Conservation (phyloP, 2,329 filamentous ascomycete species). For the Chalaropsis thielavioides region DNA sequence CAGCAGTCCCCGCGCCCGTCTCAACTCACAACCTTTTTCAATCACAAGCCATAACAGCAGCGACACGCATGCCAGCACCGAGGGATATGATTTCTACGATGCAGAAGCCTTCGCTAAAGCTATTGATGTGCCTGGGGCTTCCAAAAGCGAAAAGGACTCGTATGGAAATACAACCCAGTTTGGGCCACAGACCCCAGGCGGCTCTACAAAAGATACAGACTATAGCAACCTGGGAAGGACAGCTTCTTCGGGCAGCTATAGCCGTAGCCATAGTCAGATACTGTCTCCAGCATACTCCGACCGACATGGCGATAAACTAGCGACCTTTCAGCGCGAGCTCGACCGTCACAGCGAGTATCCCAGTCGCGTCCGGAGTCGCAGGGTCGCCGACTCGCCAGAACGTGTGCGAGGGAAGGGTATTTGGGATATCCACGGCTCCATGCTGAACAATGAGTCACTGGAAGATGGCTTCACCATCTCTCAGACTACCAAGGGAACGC, state of each 20-base stretch:
- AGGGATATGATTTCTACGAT: constrained; percentile 54
- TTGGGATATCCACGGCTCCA: constrained; percentile 6
- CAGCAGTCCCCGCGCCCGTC: constrained; percentile 30
- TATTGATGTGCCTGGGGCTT: constrained; percentile 35
- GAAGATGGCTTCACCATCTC: background rate
- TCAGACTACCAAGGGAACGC: background rate
- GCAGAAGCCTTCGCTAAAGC: constrained; percentile 38
- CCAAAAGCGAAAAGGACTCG: background rate
- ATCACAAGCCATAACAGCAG: constrained; percentile 37
- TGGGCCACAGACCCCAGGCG: constrained; percentile 5
- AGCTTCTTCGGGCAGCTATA: constrained; percentile 1
- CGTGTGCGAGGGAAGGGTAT: background rate
- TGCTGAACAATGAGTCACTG: background rate
- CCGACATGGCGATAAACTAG: background rate
- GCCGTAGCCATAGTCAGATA: background rate
- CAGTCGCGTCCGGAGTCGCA: constrained; percentile 32
- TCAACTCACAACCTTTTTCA: constrained; percentile 38
- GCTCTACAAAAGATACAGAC: background rate
- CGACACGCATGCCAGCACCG: constrained; percentile 35
- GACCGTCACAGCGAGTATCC: constrained; percentile 28
- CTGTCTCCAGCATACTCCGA: background rate
- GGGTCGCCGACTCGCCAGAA: constrained; percentile 2
- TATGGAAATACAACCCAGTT: background rate
- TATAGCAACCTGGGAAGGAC: constrained; percentile 5
- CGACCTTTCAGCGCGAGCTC: constrained; percentile 20